Conservation (phyloP, 495 filamentous ascomycete species). For the Xylaria bambusicola region DNA sequence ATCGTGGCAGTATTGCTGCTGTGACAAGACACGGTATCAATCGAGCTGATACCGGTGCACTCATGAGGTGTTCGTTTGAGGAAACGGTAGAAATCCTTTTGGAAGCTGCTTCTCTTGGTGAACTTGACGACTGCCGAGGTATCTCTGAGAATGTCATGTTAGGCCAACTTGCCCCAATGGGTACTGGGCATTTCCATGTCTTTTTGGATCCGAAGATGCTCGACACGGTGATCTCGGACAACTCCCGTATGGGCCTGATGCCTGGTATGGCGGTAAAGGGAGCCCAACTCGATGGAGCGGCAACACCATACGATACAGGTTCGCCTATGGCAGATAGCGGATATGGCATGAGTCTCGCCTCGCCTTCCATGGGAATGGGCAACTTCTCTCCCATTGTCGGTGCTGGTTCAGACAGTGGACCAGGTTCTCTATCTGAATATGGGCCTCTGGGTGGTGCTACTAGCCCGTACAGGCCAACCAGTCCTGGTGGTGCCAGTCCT, state of each 20-base stretch:
- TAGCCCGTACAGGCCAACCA: constrained; percentile 67
- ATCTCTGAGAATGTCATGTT: constrained; percentile 99
- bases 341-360: constrained; percentile 57
- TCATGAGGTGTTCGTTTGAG: constrained; percentile 99
- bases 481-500: constrained; percentile 77
- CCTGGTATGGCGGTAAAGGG: constrained; percentile 74
- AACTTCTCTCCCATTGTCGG: constrained; percentile 92
- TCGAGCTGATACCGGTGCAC: constrained; percentile 90
- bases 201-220: constrained; percentile 92
- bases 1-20: constrained; percentile 87
- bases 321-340: constrained; percentile 83
- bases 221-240: constrained; percentile 89
- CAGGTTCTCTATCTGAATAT: constrained; percentile 67
- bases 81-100: constrained; percentile 98
- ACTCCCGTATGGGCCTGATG: constrained; percentile 77
- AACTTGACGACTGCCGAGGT: constrained; percentile 95
- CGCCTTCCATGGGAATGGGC: constrained; percentile 69
- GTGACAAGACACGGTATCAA: constrained; percentile 99
- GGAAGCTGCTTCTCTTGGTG: constrained; percentile 89
- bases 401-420: constrained; percentile 70
- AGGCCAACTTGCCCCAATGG: constrained; percentile 93
- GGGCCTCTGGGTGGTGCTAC: constrained; percentile 55
- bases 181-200: constrained; percentile 92
- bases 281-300: constrained; percentile 74
- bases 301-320: constrained; percentile 90